These are phyloP conservation scores for Thielaviopsis punctulata DNA, from an alignment of 2,329 filamentous ascomycete species.

Conservation along the genomic window DNA sequence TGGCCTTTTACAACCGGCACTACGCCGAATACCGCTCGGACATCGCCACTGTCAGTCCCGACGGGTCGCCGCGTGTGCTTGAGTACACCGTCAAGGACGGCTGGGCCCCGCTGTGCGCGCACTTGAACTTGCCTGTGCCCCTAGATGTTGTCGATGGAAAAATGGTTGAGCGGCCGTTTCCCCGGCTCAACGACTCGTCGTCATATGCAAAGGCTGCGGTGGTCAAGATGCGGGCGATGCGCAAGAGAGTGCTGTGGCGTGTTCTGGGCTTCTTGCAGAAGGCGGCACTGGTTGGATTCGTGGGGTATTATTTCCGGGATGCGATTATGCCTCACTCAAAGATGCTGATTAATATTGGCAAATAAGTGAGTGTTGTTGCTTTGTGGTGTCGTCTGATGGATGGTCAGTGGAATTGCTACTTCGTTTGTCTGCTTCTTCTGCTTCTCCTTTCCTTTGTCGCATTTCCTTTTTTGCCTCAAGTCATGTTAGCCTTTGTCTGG, in stretches of 20 bases:
- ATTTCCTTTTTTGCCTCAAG: no score
- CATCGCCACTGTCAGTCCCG: slow-evolving; percentile 17
- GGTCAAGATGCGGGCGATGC: slow-evolving; percentile 12
- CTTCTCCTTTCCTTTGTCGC: no score
- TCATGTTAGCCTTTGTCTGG: background rate
- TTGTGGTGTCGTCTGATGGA: no score
- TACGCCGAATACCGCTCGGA: slow-evolving; percentile 22
- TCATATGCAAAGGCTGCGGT: slow-evolving; percentile 7
- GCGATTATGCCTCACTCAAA: background rate
- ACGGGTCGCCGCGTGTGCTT: slow-evolving; percentile 16
- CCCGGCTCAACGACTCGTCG: slow-evolving; percentile 14
- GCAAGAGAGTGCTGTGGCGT: slow-evolving; percentile 12
- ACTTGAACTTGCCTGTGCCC: slow-evolving; percentile 23
- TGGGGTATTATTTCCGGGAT: slow-evolving; percentile 8
- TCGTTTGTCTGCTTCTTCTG: no score
- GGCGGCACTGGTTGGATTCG: slow-evolving; percentile 4
- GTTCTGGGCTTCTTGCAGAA: slow-evolving; percentile 11
- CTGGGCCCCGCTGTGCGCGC: slow-evolving; percentile 25
- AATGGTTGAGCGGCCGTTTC: slow-evolving; percentile 14
- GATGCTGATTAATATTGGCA: background rate
- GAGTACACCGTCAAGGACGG: slow-evolving; percentile 24
- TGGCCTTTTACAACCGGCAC: slow-evolving; percentile 21
- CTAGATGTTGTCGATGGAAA: slow-evolving; percentile 17
- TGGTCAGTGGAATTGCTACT: background rate
- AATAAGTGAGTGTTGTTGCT: no score